Evolutionary conservation across 768 basidiomycete species (phyloP).

Genomic region (Leccinum subgranulosum): DNA sequence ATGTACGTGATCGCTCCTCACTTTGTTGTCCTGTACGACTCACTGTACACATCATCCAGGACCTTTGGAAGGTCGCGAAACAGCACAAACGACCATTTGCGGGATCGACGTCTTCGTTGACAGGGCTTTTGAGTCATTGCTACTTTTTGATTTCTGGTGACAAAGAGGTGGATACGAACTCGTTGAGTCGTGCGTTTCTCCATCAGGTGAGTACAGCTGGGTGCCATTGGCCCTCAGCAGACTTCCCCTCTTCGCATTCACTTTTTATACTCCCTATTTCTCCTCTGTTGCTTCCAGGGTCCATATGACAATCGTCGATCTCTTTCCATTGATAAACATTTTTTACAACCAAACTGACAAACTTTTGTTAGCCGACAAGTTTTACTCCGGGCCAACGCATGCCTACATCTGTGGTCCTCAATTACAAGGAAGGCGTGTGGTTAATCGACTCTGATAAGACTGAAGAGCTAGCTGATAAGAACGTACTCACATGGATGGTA

Average conservation of each 20-base stretch:
- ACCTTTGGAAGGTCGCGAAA: conserved; percentile 60
- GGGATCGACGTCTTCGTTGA: conserved; percentile 89
- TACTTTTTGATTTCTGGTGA: conserved; percentile 83
- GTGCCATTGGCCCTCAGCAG: background rate
- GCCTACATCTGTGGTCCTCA: conserved; percentile 68
- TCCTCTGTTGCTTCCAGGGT: background rate
- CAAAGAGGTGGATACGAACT: conserved; percentile 58
- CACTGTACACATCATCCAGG: conserved; percentile 37
- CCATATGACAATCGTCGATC: background rate
- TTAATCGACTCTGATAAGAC: conserved; percentile 56
- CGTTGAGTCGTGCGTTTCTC: conserved; percentile 58
- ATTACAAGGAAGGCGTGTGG: conserved; percentile 64
- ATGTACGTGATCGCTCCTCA: conserved; percentile 37
- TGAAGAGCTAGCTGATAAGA: conserved; percentile 49
- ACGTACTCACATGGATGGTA: conserved; percentile 76
- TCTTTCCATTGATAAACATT: background rate
- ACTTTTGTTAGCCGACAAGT: conserved; percentile 41
- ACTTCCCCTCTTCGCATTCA: background rate
- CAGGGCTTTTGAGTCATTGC: conserved; percentile 79
- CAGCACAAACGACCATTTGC: conserved; percentile 58
- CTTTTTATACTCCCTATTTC: background rate
- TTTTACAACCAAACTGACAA: conserved; percentile 1
- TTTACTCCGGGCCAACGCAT: conserved; percentile 81
- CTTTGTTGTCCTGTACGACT: background rate
- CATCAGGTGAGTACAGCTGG: conserved; percentile 45